phyloP scores from a whole-genome alignment of 306 rosid genomes.

The Lathyrus tuberosus region DNA sequence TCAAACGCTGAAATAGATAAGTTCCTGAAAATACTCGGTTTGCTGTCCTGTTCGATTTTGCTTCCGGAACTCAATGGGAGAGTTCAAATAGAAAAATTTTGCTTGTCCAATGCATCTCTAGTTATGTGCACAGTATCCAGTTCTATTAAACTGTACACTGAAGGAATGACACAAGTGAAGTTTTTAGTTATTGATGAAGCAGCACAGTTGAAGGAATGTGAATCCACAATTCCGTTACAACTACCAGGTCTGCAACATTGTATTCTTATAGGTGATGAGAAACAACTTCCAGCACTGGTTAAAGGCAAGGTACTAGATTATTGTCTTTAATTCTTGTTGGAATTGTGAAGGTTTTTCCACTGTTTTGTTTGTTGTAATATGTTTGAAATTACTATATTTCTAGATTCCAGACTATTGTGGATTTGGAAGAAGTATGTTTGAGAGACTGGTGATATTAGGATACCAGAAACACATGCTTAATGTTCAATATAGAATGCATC shows the following conservation, averaged over 20 bases:
- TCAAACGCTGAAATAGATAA: not conserved
- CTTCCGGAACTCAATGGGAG: not conserved
- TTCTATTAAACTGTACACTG: constrained; percentile 39
- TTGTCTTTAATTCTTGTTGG: not conserved
- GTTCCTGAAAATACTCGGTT: constrained; percentile 9
- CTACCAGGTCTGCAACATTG: constrained; percentile 44
- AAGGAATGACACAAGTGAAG: constrained; percentile 4
- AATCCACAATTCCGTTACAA: constrained; percentile 54
- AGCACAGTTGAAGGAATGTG: constrained; percentile 61
- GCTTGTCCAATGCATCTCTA: constrained; percentile 40
- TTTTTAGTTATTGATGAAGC: constrained; percentile 62
- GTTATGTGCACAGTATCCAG: constrained; percentile 47
- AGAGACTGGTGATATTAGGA: constrained; percentile 47
- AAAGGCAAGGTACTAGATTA: constrained; percentile 54
- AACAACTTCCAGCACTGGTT: constrained; percentile 61
- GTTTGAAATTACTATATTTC: not conserved
- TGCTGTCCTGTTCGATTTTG: not conserved
- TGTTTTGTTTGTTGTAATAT: not conserved
- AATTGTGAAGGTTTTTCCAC: not conserved
- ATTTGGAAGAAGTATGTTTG: constrained; percentile 54
- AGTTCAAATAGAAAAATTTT: not conserved
- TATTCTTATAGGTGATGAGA: constrained; percentile 57
- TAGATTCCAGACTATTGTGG: constrained; percentile 41
- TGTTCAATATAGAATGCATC: constrained; percentile 58
- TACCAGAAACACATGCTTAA: constrained; percentile 41